Evolutionary conservation across 345 rosid species (phyloP).

Genomic region (Corchorus capsularis): DNA sequence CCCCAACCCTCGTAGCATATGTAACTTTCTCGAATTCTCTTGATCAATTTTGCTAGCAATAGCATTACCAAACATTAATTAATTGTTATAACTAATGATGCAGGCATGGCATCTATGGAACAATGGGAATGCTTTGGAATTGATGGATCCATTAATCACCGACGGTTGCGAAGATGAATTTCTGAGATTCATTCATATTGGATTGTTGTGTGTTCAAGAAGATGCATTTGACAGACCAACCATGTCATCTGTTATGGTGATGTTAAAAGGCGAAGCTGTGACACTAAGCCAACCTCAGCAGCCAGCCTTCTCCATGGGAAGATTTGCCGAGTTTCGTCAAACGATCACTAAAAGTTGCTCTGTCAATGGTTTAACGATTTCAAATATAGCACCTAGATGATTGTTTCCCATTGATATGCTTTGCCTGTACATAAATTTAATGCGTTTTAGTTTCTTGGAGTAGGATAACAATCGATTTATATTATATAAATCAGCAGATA

Average conservation of each 20-base stretch:
- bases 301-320: conserved; percentile 19
- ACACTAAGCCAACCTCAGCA: conserved; percentile 23
- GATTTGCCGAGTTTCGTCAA: neutral
- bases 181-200: conserved; percentile 24
- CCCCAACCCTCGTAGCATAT: conserved; percentile 11
- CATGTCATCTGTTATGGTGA: conserved; percentile 22
- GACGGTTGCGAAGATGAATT: conserved; percentile 18
- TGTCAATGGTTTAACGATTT: conserved; percentile 5
- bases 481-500: no score
- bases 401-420: neutral
- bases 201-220: conserved; percentile 28
- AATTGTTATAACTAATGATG: neutral
- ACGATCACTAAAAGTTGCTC: neutral
- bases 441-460: neutral
- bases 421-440: neutral
- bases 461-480: no score
- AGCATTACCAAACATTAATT: no score
- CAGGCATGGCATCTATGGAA: conserved; percentile 62
- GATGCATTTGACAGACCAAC: conserved; percentile 25
- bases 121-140: conserved; percentile 18
- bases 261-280: conserved; percentile 29
- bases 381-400: conserved; percentile 5
- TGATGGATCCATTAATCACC: neutral
- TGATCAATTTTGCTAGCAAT: neutral
- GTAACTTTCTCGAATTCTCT: conserved; percentile 1